Evolutionary conservation across 768 basidiomycete genomes (phyloP).

Genomic region (Cubamyces sp.): DNA sequence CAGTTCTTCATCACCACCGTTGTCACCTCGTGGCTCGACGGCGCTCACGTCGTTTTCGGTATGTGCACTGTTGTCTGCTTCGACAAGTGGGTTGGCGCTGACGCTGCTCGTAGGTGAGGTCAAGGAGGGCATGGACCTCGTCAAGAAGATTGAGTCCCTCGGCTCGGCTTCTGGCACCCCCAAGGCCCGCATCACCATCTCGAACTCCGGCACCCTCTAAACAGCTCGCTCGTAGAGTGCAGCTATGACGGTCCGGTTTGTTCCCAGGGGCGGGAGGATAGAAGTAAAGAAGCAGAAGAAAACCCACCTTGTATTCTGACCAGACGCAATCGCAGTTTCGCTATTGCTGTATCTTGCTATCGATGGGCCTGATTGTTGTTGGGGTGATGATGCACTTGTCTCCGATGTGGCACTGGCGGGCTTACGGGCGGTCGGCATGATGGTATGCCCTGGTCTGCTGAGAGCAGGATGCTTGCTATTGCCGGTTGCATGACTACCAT

Average conservation of each 20-base stretch:
- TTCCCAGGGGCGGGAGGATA: constrained; percentile 10
- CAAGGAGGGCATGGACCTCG: constrained; percentile 62
- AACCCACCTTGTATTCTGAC: constrained; percentile 29
- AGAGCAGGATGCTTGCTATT: background rate
- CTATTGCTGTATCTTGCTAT: constrained; percentile 3
- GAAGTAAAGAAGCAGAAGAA: constrained; percentile 30
- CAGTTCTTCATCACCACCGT: constrained; percentile 94
- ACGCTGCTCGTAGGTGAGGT: constrained; percentile 48
- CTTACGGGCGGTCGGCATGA: background rate
- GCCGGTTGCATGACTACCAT: too few species aligned
- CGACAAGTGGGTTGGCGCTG: background rate
- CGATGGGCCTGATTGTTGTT: constrained; percentile 5
- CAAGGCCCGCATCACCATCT: constrained; percentile 32
- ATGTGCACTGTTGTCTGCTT: constrained; percentile 6
- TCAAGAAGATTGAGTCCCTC: constrained; percentile 58
- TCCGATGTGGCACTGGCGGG: background rate
- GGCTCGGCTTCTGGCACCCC: constrained; percentile 36
- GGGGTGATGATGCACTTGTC: background rate
- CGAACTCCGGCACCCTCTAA: constrained; percentile 32
- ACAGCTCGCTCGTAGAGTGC: background rate
- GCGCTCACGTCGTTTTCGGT: constrained; percentile 88
- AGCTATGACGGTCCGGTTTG: constrained; percentile 1
- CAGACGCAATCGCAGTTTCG: constrained; percentile 17
- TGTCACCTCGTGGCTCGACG: constrained; percentile 78
- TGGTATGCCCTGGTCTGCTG: constrained; percentile 1